A percentile compares a stretch with the other conserved stretches of the same genome.
phyloP scores from a whole-genome alignment of 306 rosid genomes.

The Acacia confusa region DNA sequence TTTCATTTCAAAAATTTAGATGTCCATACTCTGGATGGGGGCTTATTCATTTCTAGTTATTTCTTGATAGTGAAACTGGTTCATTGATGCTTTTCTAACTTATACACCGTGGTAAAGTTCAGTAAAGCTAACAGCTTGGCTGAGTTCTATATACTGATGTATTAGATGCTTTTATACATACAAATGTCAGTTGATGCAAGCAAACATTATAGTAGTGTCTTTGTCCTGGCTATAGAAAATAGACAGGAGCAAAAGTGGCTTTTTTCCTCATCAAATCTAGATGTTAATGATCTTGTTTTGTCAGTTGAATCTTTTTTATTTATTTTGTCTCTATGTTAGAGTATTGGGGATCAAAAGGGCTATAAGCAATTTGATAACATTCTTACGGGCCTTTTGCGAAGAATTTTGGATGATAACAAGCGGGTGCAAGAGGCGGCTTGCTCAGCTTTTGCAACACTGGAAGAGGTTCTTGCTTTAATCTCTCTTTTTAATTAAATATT shows the following conservation, averaged over 20 bases:
- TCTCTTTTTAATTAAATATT: constrained; percentile 18
- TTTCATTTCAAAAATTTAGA: not conserved
- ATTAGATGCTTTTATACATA: not conserved
- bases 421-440: constrained; percentile 99
- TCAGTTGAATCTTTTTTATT: constrained; percentile 11
- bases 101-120: not conserved
- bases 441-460: constrained; percentile 98
- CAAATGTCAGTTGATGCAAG: not conserved
- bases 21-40: not conserved
- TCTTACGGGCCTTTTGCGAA: constrained; percentile 87
- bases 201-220: not conserved
- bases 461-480: constrained; percentile 73
- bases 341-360: constrained; percentile 77
- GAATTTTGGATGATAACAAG: constrained; percentile 94
- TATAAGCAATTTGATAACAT: constrained; percentile 88
- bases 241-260: constrained; percentile 9
- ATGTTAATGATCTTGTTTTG: constrained; percentile 20
- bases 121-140: not conserved
- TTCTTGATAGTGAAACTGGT: not conserved
- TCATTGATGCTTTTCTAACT: constrained; percentile 23
- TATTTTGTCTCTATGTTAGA: constrained; percentile 41
- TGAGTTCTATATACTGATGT: not conserved
- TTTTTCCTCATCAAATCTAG: constrained; percentile 6
- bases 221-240: not conserved
- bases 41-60: not conserved